Conservation (phyloP, 768 basidiomycete species). For the Baorangia bicolor region DNA sequence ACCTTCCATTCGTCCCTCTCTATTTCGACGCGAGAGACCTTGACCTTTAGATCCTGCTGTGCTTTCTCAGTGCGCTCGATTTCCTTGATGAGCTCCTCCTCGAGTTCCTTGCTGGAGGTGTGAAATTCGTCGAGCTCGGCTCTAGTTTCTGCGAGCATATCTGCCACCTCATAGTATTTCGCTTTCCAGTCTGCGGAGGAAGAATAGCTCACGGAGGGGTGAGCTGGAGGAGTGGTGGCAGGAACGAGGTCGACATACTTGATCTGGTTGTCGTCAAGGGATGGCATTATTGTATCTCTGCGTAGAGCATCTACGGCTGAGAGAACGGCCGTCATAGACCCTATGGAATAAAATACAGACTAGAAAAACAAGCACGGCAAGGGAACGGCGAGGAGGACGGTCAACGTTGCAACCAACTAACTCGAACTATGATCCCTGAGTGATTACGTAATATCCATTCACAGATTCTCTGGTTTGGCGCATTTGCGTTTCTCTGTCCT, state of each 20-base stretch:
- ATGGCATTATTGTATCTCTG: conserved; percentile 55
- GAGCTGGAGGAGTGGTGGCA: conserved; percentile 20
- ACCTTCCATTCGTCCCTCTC: conserved; percentile 97
- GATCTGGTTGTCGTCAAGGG: conserved; percentile 64
- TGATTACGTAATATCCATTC: conserved; percentile 24
- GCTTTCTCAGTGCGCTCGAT: conserved; percentile 84
- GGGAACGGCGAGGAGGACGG: conserved; percentile 2
- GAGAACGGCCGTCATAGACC: conserved; percentile 63
- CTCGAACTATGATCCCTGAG: conserved; percentile 17
- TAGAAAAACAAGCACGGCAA: conserved; percentile 16
- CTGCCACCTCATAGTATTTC: conserved; percentile 79
- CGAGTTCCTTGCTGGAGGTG: conserved; percentile 83
- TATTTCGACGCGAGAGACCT: conserved; percentile 63
- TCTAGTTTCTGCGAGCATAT: conserved; percentile 82
- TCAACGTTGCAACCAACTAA: conserved; percentile 10
- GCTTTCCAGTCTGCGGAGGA: conserved; percentile 68
- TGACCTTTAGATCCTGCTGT: conserved; percentile 75
- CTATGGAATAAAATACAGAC: conserved; percentile 19
- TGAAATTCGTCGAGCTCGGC: conserved; percentile 87
- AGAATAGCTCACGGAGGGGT: conserved; percentile 46
- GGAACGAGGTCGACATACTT: conserved; percentile 40
- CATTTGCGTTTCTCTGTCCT: conserved; percentile 81
- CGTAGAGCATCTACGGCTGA: conserved; percentile 57
- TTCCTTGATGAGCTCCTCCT: conserved; percentile 91
- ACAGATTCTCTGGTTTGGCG: conserved; percentile 75